A percentile compares a stretch with the other conserved stretches of the same genome.
These are phyloP conservation scores for Lachnellula cervina DNA, from an alignment of 2,329 filamentous ascomycete genomes.

Conservation along the genomic window DNA sequence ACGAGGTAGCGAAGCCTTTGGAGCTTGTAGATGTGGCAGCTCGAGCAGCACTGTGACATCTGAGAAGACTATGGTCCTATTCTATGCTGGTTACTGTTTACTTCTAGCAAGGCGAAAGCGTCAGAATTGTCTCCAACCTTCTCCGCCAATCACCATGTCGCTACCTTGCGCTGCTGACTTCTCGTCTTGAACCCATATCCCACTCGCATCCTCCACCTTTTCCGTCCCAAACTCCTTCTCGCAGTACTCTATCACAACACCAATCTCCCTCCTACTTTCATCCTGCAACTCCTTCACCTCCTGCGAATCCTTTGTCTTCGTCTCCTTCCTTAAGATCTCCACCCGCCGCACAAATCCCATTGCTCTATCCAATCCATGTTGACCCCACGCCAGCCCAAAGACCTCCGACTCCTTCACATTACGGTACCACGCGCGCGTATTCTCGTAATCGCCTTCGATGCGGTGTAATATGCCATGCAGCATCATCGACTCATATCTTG, in stretches of 20 bases:
- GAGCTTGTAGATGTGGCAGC: not conserved
- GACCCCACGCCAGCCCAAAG: slow-evolving; percentile 33
- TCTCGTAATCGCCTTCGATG: slow-evolving; percentile 46
- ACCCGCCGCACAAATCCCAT: slow-evolving; percentile 32
- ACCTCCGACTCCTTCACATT: slow-evolving; percentile 37
- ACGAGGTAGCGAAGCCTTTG: not conserved
- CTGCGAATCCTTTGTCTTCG: not conserved
- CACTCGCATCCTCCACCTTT: slow-evolving; percentile 39
- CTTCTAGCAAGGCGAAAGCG: not conserved
- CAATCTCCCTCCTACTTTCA: slow-evolving; percentile 37
- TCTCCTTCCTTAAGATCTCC: slow-evolving; percentile 3
- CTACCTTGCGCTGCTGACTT: slow-evolving; percentile 8
- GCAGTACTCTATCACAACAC: slow-evolving; percentile 40
- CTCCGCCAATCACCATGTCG: slow-evolving; percentile 13
- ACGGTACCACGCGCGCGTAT: slow-evolving; percentile 43
- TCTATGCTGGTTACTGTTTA: too few species aligned
- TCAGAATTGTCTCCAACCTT: slow-evolving; percentile 13
- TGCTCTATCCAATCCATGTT: slow-evolving; percentile 31
- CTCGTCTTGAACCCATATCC: slow-evolving; percentile 15
- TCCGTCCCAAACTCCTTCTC: slow-evolving; percentile 40
- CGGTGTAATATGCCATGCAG: slow-evolving; percentile 47
- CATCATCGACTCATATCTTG: slow-evolving; percentile 46
- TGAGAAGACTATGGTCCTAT: too few species aligned
- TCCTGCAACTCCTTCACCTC: slow-evolving; percentile 21
- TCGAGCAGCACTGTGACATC: not conserved